Conservation (phyloP, 2,329 filamentous ascomycete species). For the Epichloe festucae region DNA sequence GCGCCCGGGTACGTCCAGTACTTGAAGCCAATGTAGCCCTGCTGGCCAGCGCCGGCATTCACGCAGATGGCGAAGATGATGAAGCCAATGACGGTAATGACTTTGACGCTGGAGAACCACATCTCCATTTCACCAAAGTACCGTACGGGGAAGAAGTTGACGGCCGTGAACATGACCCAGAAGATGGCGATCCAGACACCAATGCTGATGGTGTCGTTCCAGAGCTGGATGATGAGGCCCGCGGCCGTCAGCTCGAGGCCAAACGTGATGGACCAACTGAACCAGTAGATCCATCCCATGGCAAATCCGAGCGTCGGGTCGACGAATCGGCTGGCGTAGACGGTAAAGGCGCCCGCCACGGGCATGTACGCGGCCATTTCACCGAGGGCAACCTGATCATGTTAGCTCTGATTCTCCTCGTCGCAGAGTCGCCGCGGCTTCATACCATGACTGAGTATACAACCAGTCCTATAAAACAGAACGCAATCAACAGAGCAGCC, state of each 20-base stretch:
- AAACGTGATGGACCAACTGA: constrained; percentile 61
- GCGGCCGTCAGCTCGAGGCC: constrained; percentile 61
- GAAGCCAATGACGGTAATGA: constrained; percentile 61
- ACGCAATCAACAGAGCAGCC: constrained; percentile 53
- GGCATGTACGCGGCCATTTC: constrained; percentile 72
- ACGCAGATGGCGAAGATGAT: constrained; percentile 66
- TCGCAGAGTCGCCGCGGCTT: too few relatives aligned
- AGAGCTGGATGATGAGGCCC: constrained; percentile 65
- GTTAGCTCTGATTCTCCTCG: too few relatives aligned
- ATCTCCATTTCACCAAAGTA: constrained; percentile 70
- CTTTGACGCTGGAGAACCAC: constrained; percentile 66
- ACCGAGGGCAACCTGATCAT: constrained; percentile 30
- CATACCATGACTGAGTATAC: constrained; percentile 61
- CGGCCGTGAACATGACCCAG: constrained; percentile 53
- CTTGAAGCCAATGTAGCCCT: constrained; percentile 62
- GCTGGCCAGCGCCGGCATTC: constrained; percentile 54
- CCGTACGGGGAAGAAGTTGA: constrained; percentile 60
- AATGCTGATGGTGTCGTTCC: constrained; percentile 48
- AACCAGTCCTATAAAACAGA: constrained; percentile 55
- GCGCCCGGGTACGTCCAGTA: constrained; percentile 59
- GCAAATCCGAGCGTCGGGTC: constrained; percentile 61
- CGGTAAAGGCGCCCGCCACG: constrained; percentile 62
- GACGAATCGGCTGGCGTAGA: constrained; percentile 64
- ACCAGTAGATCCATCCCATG: constrained; percentile 79
- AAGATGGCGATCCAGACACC: constrained; percentile 64